Base-by-base conservation (phyloP, 2,329 filamentous ascomycete species). In the Rosellinia necatrix region DNA sequence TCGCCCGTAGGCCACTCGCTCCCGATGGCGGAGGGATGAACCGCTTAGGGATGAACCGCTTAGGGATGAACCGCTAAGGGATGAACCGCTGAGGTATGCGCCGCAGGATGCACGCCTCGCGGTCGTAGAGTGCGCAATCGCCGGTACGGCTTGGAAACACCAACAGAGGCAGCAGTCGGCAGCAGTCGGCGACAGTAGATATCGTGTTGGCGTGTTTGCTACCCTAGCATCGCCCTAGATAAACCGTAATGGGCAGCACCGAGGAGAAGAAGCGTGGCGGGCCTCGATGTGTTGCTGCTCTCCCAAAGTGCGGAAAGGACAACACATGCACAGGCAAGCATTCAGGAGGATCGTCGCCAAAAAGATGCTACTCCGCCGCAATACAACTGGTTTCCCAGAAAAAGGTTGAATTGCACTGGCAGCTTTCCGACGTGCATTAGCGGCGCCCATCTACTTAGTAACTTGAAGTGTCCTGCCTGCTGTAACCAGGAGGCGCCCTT, bases 281-380 rank as follows among this genome's bases (percentile, higher is more conserved):
- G 19, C 30, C 6, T 19, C 3, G 22, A 27, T 10, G 52, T 48
- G 38, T 29, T 17, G 38, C 51, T n/a, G 41, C 22, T 51, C 38
- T 21, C 38, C 30, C 30, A 4, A 30, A 42, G 24, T 6, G n/a
- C 21, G 27, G 32, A 40, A 37, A 46, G 32, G 49, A 44, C 30
- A 27, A 13, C 49, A 44, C 30, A 44, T 13, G 41, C 35, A 40
- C 32, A 42, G 35, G n/a, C 21, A 42, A 40, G n/a, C 21, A 27
- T 24, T 44, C 25, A 29, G 22, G 47, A 58, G 22, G 47, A n/a
- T 48, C 25, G 57, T 59, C 53, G 53, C 49, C 32, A 57, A 43
- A 44, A 61, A 56, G 49, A 56, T 41, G 48, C 59, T 44, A 53
- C 51, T n/a, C n/a, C n/a, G 52, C 47, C 58, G 55, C 50, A 54